A percentile compares a stretch with the other conserved stretches of the same genome.
These are phyloP conservation scores for Saccharomycopsis javanensis DNA, from an alignment of 805 yeast species.

Conservation along the genomic window DNA sequence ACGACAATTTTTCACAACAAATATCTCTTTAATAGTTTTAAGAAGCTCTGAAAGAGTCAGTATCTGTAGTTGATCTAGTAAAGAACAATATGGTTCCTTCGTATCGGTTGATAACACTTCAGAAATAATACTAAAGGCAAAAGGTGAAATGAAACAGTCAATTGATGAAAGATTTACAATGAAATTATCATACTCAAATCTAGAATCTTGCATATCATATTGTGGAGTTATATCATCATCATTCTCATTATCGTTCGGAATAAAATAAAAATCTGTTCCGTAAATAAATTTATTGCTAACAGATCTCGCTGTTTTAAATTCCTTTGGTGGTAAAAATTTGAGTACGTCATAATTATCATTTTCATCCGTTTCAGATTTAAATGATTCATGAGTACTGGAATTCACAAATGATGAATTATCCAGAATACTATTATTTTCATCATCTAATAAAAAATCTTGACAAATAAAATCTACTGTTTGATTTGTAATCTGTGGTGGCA, in stretches of 20 bases:
- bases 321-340: constrained; percentile 16
- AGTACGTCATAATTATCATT: constrained; percentile 3
- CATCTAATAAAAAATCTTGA: constrained; percentile 27
- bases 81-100: constrained; percentile 26
- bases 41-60: constrained; percentile 42
- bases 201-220: constrained; percentile 27
- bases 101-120: not conserved
- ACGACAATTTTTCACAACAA: constrained; percentile 35
- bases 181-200: constrained; percentile 43
- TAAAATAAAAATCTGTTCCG: constrained; percentile 7
- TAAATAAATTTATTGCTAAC: constrained; percentile 1
- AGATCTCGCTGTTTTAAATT: not conserved
- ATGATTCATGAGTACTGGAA: constrained; percentile 8
- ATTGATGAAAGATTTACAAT: constrained; percentile 46
- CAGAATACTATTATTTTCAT: not conserved
- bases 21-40: constrained; percentile 25
- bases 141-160: constrained; percentile 38
- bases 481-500: constrained; percentile 48
- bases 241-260: not conserved
- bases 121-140: constrained; percentile 31
- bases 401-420: constrained; percentile 14
- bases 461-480: constrained; percentile 37
- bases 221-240: constrained; percentile 7
- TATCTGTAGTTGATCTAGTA: constrained; percentile 58
- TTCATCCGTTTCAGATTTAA: constrained; percentile 1